These are phyloP conservation scores for Pythium utonaiense DNA, from an alignment of 352 stramenopile genomes.

Conservation along the genomic window DNA sequence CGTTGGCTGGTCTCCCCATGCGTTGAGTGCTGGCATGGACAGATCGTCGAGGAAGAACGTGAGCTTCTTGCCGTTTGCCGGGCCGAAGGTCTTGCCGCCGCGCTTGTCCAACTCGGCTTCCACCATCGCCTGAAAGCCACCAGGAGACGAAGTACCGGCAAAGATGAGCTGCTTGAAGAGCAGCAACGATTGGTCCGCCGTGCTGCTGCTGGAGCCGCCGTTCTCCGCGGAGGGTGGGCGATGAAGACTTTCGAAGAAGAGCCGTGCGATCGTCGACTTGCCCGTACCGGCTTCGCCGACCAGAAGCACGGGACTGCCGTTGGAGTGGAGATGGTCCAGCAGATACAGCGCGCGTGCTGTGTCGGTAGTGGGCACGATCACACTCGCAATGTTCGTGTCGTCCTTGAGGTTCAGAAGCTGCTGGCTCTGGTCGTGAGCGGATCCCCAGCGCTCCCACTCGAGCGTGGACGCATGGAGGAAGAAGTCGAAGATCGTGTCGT, in stretches of 20 bases:
- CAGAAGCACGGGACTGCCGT: constrained; percentile 69
- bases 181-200: constrained; percentile 36
- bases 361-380: constrained; percentile 88
- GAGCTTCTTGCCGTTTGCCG: constrained; percentile 63
- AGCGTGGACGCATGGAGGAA: constrained; percentile 86
- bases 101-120: constrained; percentile 76
- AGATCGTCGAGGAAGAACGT: constrained; percentile 83
- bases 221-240: not conserved
- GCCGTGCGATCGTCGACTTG: constrained; percentile 80
- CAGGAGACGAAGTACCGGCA: constrained; percentile 71
- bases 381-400: constrained; percentile 69
- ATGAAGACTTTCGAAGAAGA: constrained; percentile 65
- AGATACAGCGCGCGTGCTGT: constrained; percentile 69
- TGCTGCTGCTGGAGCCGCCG: constrained; percentile 11
- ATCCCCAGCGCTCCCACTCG: constrained; percentile 87
- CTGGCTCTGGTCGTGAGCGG: not conserved
- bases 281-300: constrained; percentile 83
- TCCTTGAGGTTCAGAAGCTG: constrained; percentile 10
- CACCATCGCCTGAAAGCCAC: constrained; percentile 76
- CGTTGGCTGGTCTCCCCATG: constrained; percentile 74
- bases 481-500: constrained; percentile 90
- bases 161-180: constrained; percentile 88
- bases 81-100: constrained; percentile 76
- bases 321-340: constrained; percentile 54
- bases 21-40: constrained; percentile 59